Base-by-base conservation (phyloP, 139 green algal species). In the Micractinium sp. region DNA sequence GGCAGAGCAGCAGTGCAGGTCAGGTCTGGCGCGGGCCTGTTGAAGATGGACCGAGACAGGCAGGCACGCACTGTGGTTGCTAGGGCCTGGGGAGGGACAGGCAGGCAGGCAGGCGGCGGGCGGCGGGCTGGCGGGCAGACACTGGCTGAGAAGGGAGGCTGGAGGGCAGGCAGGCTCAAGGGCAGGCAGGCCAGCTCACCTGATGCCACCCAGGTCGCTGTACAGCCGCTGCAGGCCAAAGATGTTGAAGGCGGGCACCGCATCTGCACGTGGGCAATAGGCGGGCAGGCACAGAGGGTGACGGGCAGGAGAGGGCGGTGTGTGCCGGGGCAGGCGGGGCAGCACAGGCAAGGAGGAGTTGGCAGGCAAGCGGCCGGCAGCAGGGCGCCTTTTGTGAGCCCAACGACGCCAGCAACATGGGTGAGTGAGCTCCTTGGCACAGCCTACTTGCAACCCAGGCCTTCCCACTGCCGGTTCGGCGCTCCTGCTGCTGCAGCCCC, bases 161-260 rank as follows among this genome's bases (percentile, higher is more conserved):
- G 47, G 47, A 9, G 9, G 47, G 47, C 47, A 56, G 47, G 47
- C 47, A 56, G 47, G 7, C 47, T 9, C 9, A 9, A 56, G 47
- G 47, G 47, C 5, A 5, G 47, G 47, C 47, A 56, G 5, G 47
- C 7, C 7, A 56, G 38, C 47, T 0, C 71, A 83, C 89, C 95
- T 85, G 33, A 96, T 79, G 20, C 88, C 89, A 0, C 81, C 87
- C 19, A 97, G 16, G 82, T 97, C 94, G 2, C 39, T 69, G 20
- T 90, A 82, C 81, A 97, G 92, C 15, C 90, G 89, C 90, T 95
- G 89, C 31, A 96, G 71, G 3, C 92, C 94, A 88, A 94, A 95
- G 86, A 96, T 92, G 93, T 97, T 97, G 92, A 91, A 95, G 31
- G 82, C 93, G 19, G 91, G 92, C n/a, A 95, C 85, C 33, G 61